Evolutionary conservation across 768 basidiomycete species (phyloP).

Genomic region (Mrakia frigida): DNA sequence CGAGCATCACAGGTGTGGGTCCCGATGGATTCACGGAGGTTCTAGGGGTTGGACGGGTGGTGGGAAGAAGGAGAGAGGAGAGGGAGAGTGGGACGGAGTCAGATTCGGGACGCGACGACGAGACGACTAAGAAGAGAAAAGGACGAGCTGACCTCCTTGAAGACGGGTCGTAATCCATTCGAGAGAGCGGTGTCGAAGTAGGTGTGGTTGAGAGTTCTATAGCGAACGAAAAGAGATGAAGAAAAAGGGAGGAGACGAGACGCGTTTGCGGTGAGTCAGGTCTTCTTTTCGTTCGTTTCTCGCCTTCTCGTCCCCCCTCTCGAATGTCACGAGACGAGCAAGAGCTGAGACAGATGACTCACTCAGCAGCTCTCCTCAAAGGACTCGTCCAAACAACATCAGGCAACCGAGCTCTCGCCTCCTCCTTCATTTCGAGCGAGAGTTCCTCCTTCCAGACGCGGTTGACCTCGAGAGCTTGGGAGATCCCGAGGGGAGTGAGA

Average conservation of each 20-base stretch:
- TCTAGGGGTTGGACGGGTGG: neutral
- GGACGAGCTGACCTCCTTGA: neutral
- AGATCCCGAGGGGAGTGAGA: constrained; percentile 5
- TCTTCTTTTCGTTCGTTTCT: neutral
- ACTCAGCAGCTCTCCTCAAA: constrained; percentile 15
- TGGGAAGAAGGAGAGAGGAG: neutral
- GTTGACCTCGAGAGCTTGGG: constrained; percentile 20
- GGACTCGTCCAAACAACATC: constrained; percentile 19
- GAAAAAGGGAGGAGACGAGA: neutral
- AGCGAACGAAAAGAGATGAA: neutral
- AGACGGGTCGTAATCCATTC: neutral
- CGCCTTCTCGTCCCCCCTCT: neutral
- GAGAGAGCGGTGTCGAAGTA: neutral
- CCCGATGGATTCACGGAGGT: constrained; percentile 7
- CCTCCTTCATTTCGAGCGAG: neutral
- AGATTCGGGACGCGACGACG: neutral
- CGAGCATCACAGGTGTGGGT: constrained; percentile 15
- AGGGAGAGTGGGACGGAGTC: neutral
- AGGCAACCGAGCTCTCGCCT: neutral
- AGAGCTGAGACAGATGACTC: neutral
- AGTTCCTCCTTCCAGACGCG: constrained; percentile 23
- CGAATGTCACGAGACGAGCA: too few species aligned
- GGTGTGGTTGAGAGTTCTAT: constrained; percentile 7
- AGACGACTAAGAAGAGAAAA: too few species aligned
- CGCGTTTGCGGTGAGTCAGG: neutral